A percentile compares a stretch with the other conserved stretches of the same genome.
Evolutionary conservation across 352 stramenopile species (phyloP).

Genomic region (Phytophthora syringae): DNA sequence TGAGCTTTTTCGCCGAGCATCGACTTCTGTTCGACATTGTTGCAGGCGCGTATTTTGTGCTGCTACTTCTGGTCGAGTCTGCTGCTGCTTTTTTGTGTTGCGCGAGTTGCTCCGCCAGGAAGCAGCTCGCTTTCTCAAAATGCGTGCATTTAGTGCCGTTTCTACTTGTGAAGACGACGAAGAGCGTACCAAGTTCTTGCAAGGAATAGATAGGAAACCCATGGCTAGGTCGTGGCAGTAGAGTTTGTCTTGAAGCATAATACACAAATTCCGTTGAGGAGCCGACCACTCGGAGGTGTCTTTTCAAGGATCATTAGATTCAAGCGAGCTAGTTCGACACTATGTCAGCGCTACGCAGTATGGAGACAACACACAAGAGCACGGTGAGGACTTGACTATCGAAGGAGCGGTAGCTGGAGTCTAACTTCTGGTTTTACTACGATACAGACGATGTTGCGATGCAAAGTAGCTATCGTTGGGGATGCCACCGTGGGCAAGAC

Average conservation of each 20-base stretch:
- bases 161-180: conserved; percentile 22
- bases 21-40: conserved; percentile 57
- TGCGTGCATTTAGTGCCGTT: conserved; percentile 42
- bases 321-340: not conserved
- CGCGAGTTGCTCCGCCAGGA: conserved; percentile 63
- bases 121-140: conserved; percentile 60
- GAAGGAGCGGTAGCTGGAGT: not conserved
- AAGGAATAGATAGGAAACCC: conserved; percentile 18
- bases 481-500: conserved; percentile 93
- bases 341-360: conserved; percentile 88
- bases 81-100: conserved; percentile 50
- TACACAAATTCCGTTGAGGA: not conserved
- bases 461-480: conserved; percentile 91
- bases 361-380: conserved; percentile 93
- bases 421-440: not conserved
- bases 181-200: conserved; percentile 25
- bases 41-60: conserved; percentile 38
- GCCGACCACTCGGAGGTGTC: conserved; percentile 20
- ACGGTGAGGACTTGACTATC: conserved; percentile 39
- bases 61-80: conserved; percentile 52
- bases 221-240: conserved; percentile 23
- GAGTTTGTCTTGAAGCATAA: not conserved
- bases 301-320: conserved; percentile 24
- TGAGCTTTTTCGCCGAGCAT: conserved; percentile 60
- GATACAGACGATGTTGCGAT: conserved; percentile 90